Evolutionary conservation across 495 filamentous ascomycete species (phyloP).

Genomic region (Immersiella caudata): DNA sequence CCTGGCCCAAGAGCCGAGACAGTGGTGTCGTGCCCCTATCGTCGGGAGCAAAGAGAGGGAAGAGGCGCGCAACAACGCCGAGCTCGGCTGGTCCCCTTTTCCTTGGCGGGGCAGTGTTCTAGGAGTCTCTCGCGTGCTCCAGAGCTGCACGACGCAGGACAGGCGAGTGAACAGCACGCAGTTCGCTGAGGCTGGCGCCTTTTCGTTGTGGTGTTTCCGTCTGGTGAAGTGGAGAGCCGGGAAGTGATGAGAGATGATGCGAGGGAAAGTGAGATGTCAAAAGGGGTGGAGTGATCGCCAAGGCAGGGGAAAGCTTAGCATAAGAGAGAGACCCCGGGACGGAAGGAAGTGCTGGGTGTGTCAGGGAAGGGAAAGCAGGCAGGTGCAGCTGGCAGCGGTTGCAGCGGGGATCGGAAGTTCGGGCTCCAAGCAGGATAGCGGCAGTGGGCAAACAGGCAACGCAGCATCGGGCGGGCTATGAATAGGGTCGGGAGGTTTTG

Average conservation of each 20-base stretch:
- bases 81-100: not conserved
- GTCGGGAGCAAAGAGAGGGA: not conserved
- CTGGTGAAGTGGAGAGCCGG: not conserved
- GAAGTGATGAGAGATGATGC: not conserved
- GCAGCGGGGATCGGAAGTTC: slow-evolving; percentile 13
- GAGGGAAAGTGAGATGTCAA: slow-evolving; percentile 14
- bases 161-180: not conserved
- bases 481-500: slow-evolving; percentile 10
- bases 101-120: not conserved
- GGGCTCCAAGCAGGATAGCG: slow-evolving; percentile 15
- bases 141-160: not conserved
- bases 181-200: not conserved
- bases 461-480: slow-evolving; percentile 12
- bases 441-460: not conserved
- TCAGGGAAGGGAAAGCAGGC: not conserved
- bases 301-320: slow-evolving; percentile 24
- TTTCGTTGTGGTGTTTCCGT: not conserved
- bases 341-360: not conserved
- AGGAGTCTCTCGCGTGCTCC: not conserved
- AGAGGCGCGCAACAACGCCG: not conserved
- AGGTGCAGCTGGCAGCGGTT: not conserved
- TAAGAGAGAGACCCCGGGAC: slow-evolving; percentile 8
- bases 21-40: not conserved
- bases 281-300: slow-evolving; percentile 18
- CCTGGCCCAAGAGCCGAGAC: slow-evolving; percentile 3